A percentile compares a stretch with the other conserved stretches of the same genome.
Evolutionary conservation across 352 stramenopile genomes (phyloP).

Genomic region (Phytophthora cryptogea): DNA sequence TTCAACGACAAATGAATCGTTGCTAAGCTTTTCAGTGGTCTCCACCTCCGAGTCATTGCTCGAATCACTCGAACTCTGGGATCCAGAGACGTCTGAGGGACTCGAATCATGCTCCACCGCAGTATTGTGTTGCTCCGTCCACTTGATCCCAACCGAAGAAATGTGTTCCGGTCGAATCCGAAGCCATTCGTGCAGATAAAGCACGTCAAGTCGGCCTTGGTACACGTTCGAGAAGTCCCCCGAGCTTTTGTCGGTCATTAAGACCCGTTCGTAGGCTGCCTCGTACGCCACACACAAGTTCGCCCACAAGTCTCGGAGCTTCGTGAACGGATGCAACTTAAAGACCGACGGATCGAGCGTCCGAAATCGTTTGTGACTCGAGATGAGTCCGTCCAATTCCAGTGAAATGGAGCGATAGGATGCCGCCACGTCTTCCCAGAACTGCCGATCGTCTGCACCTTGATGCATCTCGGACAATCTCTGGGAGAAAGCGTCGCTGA

Average conservation of each 20-base stretch:
- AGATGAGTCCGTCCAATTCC: slow-evolving; percentile 1
- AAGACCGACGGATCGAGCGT: background rate
- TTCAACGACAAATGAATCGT: background rate
- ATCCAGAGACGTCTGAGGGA: background rate
- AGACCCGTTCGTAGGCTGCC: slow-evolving; percentile 1
- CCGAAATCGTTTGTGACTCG: background rate
- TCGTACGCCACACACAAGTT: slow-evolving; percentile 1
- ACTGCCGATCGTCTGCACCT: background rate
- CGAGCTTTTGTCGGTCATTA: slow-evolving; percentile 1
- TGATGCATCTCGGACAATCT: background rate
- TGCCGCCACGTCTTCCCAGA: background rate
- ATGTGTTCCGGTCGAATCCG: background rate
- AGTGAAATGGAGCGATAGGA: slow-evolving; percentile 1
- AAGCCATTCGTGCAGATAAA: slow-evolving; percentile 2
- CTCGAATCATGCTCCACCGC: background rate
- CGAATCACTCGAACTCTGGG: background rate
- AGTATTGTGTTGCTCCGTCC: background rate
- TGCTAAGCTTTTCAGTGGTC: background rate
- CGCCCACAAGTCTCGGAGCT: slow-evolving; percentile 1
- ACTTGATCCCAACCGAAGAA: background rate
- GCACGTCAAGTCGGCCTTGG: slow-evolving; percentile 2
- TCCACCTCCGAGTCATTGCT: background rate
- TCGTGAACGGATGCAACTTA: background rate
- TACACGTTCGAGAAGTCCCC: background rate
- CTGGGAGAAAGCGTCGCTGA: background rate